Base-by-base conservation (phyloP, 495 filamentous ascomycete genomes). In the Physcia stellaris region DNA sequence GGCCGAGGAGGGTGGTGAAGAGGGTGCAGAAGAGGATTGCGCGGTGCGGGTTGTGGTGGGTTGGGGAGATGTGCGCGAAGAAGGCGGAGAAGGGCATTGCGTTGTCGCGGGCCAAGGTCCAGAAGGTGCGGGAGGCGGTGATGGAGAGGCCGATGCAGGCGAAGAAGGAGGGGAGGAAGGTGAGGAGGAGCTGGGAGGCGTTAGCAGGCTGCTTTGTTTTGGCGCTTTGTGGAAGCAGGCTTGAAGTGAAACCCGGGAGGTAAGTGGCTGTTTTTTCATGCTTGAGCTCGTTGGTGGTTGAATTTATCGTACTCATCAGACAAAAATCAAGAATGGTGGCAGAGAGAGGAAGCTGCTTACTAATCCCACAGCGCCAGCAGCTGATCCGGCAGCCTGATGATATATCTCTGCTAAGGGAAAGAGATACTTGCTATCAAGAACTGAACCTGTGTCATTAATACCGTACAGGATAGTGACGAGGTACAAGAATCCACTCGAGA, bases 361-460 rank as follows among this genome's bases (percentile, higher is more conserved):
- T n/a, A n/a, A n/a, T 21, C 65, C 63, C 2, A 69, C 47, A 16
- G 62, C 58, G 18, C 82, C 85, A 7, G 74, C 67, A 0, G 64
- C 65, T 31, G 67, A 71, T 10, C 71, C 76, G 1, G 83, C 88
- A 0, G 84, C 78, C 61, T 92, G 85, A 9, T 51, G 60, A 59
- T 94, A 94, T 46, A 92, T 82, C 40, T 71, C 71, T 6, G 81
- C 75, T 3, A 88, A 68, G 0, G 86, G 85, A 56, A 84, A 90
- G 4, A 66, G 64, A 30, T 68, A 70, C 42, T 62, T 50, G 23
- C 61, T 57, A 10, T 19, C 32, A 15, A 58, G 37, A 6, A 75
- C 57, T 2, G 39, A 43, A 11, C 57, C 35, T 5, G 67, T 42
- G 32, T 68, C 56, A 22, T 59, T 55, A 44, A 75, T 66, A 22